These are phyloP conservation scores for Trichoderma sp. DNA, from an alignment of 2,329 filamentous ascomycete species.

Conservation along the genomic window DNA sequence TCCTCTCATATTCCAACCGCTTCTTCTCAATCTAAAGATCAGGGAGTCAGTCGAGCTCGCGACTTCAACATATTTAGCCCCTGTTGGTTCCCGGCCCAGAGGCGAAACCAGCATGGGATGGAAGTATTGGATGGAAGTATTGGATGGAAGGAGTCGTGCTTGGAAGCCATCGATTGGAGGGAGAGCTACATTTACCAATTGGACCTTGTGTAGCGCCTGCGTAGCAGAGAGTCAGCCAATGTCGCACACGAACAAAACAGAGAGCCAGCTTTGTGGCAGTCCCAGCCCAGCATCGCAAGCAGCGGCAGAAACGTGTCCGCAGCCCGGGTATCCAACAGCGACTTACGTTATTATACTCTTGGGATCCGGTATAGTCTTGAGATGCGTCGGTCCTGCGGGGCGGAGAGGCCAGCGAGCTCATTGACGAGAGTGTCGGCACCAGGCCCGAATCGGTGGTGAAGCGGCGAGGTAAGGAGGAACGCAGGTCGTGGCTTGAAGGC, in stretches of 20 bases:
- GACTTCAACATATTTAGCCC: neutral
- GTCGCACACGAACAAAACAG: conserved; percentile 11
- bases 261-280: neutral
- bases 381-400: conserved; percentile 49
- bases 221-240: conserved; percentile 21
- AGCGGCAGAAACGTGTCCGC: neutral
- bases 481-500: conserved; percentile 62
- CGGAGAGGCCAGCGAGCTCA: conserved; percentile 49
- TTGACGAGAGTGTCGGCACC: conserved; percentile 71
- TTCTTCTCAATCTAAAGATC: conserved; percentile 83
- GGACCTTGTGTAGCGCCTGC: conserved; percentile 70
- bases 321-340: neutral
- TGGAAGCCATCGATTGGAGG: neutral
- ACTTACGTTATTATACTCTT: conserved; percentile 52
- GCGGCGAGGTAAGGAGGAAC: conserved; percentile 79
- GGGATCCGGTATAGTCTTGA: conserved; percentile 51
- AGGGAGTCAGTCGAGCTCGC: neutral
- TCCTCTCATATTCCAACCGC: conserved; percentile 85
- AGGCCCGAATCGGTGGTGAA: conserved; percentile 92
- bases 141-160: conserved; percentile 15
- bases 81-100: neutral
- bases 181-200: conserved; percentile 63
- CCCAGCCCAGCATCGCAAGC: neutral
- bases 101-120: neutral
- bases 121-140: neutral